Percentiles rank a stretch among this genome's conserved stretches.
Conservation (phyloP, 306 rosid genomes). For the Pachyrhizus erosus region DNA sequence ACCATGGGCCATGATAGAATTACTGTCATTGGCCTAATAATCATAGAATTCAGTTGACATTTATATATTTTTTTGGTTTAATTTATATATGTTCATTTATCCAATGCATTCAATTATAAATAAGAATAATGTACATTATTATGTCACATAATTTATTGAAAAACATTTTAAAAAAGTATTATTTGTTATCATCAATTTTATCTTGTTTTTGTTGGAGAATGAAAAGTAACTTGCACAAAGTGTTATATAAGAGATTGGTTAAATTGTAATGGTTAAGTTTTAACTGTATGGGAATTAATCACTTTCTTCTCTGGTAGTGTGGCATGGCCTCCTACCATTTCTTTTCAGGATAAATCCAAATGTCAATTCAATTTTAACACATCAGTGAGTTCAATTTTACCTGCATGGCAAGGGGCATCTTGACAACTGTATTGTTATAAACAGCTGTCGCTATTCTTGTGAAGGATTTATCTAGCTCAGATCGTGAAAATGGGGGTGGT, state of each 20-base stretch:
- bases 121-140: neutral
- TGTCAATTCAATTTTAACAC: slow-evolving; percentile 6
- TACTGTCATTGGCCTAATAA: neutral
- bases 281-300: neutral
- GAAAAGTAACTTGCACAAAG: neutral
- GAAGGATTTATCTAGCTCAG: slow-evolving; percentile 9
- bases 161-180: too few relatives aligned
- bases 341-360: neutral
- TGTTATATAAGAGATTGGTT: neutral
- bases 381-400: slow-evolving; percentile 14
- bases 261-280: neutral
- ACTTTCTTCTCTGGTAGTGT: neutral
- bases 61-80: neutral
- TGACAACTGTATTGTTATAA: slow-evolving; percentile 37
- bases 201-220: neutral
- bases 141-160: neutral
- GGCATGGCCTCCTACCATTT: neutral
- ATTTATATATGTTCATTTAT: neutral
- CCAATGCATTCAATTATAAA: neutral
- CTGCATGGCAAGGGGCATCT: slow-evolving; percentile 14
- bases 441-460: neutral
- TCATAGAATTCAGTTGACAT: neutral
- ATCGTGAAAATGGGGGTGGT: slow-evolving; percentile 17
- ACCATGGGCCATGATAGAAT: neutral
- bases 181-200: neutral